A percentile compares a stretch with the other conserved stretches of the same genome.
These are phyloP conservation scores for Plasmodium chabaudi DNA, from an alignment of 169 alveolate species.

Conservation along the genomic window DNA sequence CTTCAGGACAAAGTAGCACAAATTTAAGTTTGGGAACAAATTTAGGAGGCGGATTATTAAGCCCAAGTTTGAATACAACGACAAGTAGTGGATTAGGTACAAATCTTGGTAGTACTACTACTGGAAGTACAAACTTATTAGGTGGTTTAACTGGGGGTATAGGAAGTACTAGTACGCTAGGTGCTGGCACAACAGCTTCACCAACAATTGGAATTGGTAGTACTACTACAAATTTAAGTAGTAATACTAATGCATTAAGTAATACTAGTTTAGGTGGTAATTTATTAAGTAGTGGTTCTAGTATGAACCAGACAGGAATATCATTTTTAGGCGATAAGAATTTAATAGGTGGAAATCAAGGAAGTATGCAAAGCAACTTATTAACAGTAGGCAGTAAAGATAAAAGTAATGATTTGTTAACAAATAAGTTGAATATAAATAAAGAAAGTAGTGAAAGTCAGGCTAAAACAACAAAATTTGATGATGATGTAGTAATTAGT, in stretches of 20 bases:
- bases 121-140: slow-evolving; percentile 22
- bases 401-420: background rate
- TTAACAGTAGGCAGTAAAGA: background rate
- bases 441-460: slow-evolving; percentile 9
- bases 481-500: slow-evolving; percentile 37
- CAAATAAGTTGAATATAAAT: slow-evolving; percentile 27
- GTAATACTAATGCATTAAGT: background rate
- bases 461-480: background rate
- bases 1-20: slow-evolving; percentile 5
- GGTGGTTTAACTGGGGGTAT: slow-evolving; percentile 24
- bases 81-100: slow-evolving; percentile 16
- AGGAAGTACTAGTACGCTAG: slow-evolving; percentile 5
- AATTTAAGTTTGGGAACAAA: slow-evolving; percentile 40
- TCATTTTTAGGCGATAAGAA: background rate
- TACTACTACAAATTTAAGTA: background rate
- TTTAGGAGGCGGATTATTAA: slow-evolving; percentile 5
- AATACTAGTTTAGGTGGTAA: background rate
- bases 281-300: no score
- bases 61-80: slow-evolving; percentile 21
- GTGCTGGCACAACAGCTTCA: background rate
- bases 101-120: slow-evolving; percentile 3
- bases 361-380: background rate
- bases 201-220: background rate
- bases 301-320: no score
- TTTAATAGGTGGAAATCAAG: background rate